A percentile compares a stretch with the other conserved stretches of the same genome.
phyloP scores from a whole-genome alignment of 2,329 filamentous ascomycete genomes.

The Blastomyces gilchristii region DNA sequence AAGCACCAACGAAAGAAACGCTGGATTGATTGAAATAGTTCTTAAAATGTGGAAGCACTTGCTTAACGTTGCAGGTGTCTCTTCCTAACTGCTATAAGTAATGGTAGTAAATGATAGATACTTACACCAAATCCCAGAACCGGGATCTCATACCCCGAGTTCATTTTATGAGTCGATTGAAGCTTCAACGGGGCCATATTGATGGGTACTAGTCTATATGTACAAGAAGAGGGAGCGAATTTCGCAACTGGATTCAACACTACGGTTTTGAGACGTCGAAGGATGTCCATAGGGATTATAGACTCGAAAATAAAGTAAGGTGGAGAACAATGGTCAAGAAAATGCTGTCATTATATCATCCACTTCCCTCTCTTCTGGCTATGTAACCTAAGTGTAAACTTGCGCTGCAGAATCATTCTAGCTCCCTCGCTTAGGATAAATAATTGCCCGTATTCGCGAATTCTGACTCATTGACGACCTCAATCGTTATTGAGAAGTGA shows the following conservation, averaged over 20 bases:
- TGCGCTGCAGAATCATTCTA: neutral
- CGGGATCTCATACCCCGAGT: conserved; percentile 53
- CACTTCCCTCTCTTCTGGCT: neutral
- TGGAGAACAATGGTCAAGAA: neutral
- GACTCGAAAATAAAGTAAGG: neutral
- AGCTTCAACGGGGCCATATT: conserved; percentile 23
- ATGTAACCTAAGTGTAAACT: neutral
- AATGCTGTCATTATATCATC: neutral
- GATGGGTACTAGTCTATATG: neutral
- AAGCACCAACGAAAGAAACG: neutral
- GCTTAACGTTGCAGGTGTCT: neutral
- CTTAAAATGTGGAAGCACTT: neutral
- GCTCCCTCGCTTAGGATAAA: neutral
- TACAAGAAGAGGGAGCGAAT: neutral
- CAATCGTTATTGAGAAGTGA: neutral
- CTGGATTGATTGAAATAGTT: neutral
- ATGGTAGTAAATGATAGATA: conserved; percentile 3
- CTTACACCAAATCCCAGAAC: conserved; percentile 41
- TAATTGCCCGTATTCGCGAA: neutral
- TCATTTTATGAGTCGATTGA: conserved; percentile 37
- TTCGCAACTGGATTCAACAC: neutral
- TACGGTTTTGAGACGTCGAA: neutral
- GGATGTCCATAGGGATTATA: neutral
- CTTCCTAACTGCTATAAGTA: neutral
- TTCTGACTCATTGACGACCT: neutral